Conservation (phyloP, 768 basidiomycete genomes). For the Suillus cothurnatus region DNA sequence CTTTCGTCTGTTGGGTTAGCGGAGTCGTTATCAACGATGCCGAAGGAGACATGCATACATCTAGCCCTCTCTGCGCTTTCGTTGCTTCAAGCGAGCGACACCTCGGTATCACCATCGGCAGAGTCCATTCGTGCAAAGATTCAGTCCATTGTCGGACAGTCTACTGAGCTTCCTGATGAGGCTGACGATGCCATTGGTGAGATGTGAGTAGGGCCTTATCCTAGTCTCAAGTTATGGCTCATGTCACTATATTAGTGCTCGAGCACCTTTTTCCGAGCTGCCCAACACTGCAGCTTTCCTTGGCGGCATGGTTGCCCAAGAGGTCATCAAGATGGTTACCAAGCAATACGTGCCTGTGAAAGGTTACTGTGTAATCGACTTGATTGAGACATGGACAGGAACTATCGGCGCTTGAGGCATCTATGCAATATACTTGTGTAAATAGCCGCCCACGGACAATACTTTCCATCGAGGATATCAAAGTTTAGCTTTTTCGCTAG, state of each 20-base stretch:
- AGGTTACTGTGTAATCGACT: conserved; percentile 83
- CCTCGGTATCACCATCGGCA: conserved; percentile 41
- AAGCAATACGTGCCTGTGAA: conserved; percentile 92
- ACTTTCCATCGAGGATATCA: not conserved
- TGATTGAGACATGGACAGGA: conserved; percentile 80
- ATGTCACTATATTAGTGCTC: conserved; percentile 48
- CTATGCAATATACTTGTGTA: not conserved
- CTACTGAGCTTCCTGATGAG: conserved; percentile 52
- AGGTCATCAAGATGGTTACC: conserved; percentile 96
- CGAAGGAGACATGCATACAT: conserved; percentile 68
- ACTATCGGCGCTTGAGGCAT: conserved; percentile 35
- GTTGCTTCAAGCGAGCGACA: conserved; percentile 29
- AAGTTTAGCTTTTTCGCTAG: not conserved
- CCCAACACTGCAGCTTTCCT: conserved; percentile 94
- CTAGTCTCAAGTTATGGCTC: conserved; percentile 3
- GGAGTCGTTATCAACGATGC: conserved; percentile 36
- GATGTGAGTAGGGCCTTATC: conserved; percentile 54
- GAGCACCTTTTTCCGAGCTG: conserved; percentile 81
- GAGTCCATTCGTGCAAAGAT: conserved; percentile 58
- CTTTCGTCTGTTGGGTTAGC: conserved; percentile 3
- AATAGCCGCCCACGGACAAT: not conserved
- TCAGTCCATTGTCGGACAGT: conserved; percentile 50
- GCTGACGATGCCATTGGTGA: conserved; percentile 71
- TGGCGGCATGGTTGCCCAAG: conserved; percentile 94
- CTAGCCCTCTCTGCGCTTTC: conserved; percentile 70